Base-by-base conservation (phyloP, 208 protist genomes). In the Jaenimonas drosophilae region DNA sequence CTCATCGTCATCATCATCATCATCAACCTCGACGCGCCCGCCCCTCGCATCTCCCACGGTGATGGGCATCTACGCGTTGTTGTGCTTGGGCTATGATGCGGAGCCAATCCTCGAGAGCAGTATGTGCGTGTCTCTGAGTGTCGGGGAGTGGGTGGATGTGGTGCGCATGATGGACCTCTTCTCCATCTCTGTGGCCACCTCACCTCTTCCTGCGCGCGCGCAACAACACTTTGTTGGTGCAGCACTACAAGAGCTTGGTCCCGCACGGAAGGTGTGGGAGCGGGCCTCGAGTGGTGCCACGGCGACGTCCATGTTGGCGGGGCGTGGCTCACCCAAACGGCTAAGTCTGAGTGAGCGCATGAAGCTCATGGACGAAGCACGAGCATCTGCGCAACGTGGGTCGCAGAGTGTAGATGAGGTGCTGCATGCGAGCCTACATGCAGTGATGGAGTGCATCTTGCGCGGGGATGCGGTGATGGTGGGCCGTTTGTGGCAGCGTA, bases 31-130 rank as follows among this genome's bases (percentile, higher is more conserved):
- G 31, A 9, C 31, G 31, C 31, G 31, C 31, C 11, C 11, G 31
- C 31, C 31, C 6, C 23, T 19, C 9, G 16, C 36, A 14, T 41
- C 36, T 14, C 7, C 36, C 36, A 41, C 36, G 16, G n/a, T 17
- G 36, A 41, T 4, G 16, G 5, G 36, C 4, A 19, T 4, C 21
- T 84, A 77, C 49, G 58, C 52, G n/a, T 62, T 91, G 44, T 50
- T 91, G 47, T 71, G 62, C 38, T 47, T 44, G 14, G 82, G 82
- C 43, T 81, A 73, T 43, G 45, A 65, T 1, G 56, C 82, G 0
- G 54, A 60, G 6, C 42, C 64, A n/a, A 54, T 91, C 1, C 45
- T 84, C 12, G 55, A 59, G 37, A 85, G 77, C 53, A 56, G 64
- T 7, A 54, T 91, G 0, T 87, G 75, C 50, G 56, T 76, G 28